Percentiles rank a stretch among this genome's conserved stretches.
These are phyloP conservation scores for Penicillium sp. DNA, from an alignment of 2,329 filamentous ascomycete species.

Conservation along the genomic window DNA sequence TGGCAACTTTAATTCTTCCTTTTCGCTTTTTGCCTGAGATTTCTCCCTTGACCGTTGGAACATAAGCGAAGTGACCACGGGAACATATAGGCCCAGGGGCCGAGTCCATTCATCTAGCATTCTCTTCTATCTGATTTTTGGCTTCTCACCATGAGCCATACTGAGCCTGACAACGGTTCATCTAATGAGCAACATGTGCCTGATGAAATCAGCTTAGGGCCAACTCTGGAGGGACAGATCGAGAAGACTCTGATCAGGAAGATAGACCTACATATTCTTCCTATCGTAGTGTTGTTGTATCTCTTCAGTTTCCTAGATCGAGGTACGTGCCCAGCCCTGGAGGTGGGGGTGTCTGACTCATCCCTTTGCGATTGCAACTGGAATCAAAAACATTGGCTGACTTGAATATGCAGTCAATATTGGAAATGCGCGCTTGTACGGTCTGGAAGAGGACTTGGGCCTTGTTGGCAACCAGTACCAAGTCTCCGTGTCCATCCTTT, in stretches of 20 bases:
- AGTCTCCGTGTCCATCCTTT: slow-evolving; percentile 57
- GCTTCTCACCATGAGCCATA: slow-evolving; percentile 8
- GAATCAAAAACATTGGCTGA: not conserved
- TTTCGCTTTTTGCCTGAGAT: not conserved
- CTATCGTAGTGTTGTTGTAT: slow-evolving; percentile 45
- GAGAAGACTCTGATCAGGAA: slow-evolving; percentile 31
- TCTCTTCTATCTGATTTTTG: not conserved
- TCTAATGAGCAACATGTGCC: slow-evolving; percentile 6
- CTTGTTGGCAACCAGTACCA: slow-evolving; percentile 61
- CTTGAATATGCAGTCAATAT: slow-evolving; percentile 53
- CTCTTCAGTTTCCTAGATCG: slow-evolving; percentile 67
- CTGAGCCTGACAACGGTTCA: slow-evolving; percentile 15
- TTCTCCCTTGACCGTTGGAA: not conserved
- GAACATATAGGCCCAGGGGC: not conserved
- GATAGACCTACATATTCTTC: slow-evolving; percentile 36
- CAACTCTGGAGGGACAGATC: slow-evolving; percentile 20
- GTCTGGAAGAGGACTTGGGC: slow-evolving; percentile 54
- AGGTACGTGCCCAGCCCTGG: slow-evolving; percentile 20
- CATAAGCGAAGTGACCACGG: not conserved
- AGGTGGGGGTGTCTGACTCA: slow-evolving; percentile 1
- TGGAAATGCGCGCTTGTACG: slow-evolving; percentile 59
- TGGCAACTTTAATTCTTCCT: slow-evolving; percentile 14
- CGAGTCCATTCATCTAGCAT: not conserved
- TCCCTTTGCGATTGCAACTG: not conserved
- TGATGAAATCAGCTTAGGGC: slow-evolving; percentile 13